Evolutionary conservation across 2,329 filamentous ascomycete genomes (phyloP).

Genomic region (Ceratocystis ficicola): DNA sequence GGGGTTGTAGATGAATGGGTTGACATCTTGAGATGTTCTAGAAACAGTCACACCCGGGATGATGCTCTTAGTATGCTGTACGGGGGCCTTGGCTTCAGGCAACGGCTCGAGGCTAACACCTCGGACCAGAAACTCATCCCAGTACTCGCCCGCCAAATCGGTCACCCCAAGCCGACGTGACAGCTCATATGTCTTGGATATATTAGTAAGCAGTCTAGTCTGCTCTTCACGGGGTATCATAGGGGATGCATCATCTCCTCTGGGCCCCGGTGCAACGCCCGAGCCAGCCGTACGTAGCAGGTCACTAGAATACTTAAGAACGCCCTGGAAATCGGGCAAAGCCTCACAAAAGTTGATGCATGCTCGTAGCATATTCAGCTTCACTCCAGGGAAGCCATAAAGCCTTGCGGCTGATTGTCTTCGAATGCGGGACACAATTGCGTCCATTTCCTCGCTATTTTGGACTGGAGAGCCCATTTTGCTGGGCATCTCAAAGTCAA

Average conservation of each 20-base stretch:
- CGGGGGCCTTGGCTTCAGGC: constrained; percentile 47
- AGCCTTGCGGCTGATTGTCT: constrained; percentile 45
- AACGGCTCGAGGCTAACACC: constrained; percentile 58
- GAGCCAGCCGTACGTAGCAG: constrained; percentile 71
- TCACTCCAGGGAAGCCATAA: constrained; percentile 69
- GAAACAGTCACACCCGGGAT: constrained; percentile 40
- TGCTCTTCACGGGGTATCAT: constrained; percentile 73
- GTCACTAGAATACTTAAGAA: constrained; percentile 77
- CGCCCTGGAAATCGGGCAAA: constrained; percentile 77
- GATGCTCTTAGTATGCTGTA: constrained; percentile 49
- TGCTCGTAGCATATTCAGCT: constrained; percentile 75
- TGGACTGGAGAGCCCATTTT: constrained; percentile 24
- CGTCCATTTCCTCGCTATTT: constrained; percentile 36
- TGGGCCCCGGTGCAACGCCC: constrained; percentile 60
- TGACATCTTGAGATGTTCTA: constrained; percentile 48
- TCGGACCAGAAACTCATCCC: constrained; percentile 90
- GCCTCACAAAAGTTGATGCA: constrained; percentile 92
- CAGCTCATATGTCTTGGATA: constrained; percentile 70
- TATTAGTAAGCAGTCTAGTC: constrained; percentile 67
- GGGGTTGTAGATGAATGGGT: constrained; percentile 92
- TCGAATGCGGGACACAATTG: constrained; percentile 45
- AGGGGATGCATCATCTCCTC: constrained; percentile 56
- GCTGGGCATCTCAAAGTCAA: constrained; percentile 36
- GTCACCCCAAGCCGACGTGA: constrained; percentile 61
- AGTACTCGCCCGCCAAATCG: constrained; percentile 70